Base-by-base conservation (phyloP, 371 early-diverging fungal species). In the Blastocladiella emersonii region DNA sequence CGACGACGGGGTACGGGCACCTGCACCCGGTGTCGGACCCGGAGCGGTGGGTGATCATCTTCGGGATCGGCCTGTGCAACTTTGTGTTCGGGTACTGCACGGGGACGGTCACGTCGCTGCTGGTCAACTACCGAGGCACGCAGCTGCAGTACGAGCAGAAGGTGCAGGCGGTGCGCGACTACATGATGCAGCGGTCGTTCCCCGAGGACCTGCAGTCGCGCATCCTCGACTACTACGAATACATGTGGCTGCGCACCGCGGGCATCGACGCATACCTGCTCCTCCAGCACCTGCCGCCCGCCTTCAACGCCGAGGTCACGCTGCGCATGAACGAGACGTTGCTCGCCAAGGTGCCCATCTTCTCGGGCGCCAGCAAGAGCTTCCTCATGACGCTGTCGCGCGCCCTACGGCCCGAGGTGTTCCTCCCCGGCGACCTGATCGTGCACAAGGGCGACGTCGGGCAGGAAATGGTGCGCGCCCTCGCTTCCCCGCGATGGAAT, bases 61-160 rank as follows among this genome's bases (percentile, higher is more conserved):
- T 51, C 23, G 53, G 53, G 17, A 8, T 30, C 15, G 53, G 30
- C 15, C 15, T 25, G 30, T 51, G 53, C 53, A 51, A 51, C 17
- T 51, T 51, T 30, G 53, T 51, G 32, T 51, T 51, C 30, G 53
- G 53, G 23, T 51, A 51, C 53, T 51, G 53, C 53, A 51, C 32
- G 15, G 53, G 53, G 7, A 32, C 32, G 6, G 53, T 51, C 6
- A 51, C 53, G 17, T 51, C 53, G 30, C 53, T 51, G 1, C 53
- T 51, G 27, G 30, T 30, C 53, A 51, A 51, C 53, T 51, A 12
- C 15, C 53, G 53, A 8, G 53, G 53, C 12, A 27, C 30, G 21
- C 53, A 51, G 32, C 30, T 51, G 15, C 53, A 51, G 32, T 51
- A 30, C 30, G 15, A 51, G 32, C 53, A 51, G 30, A 51, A 51